phyloP scores from a whole-genome alignment of 805 yeast species.

The Yarrowia divulgata region DNA sequence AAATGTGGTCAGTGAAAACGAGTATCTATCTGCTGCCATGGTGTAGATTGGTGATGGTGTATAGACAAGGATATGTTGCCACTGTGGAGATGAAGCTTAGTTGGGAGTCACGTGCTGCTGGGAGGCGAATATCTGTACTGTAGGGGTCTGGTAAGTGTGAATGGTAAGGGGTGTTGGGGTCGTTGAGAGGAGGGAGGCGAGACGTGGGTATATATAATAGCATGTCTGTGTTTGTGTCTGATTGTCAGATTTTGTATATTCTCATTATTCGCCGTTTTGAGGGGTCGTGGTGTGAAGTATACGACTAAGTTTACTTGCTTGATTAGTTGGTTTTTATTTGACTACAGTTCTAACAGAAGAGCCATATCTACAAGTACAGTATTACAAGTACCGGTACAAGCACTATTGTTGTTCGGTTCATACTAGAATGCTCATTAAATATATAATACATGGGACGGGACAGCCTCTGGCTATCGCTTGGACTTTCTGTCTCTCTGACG shows the following conservation, averaged over 20 bases:
- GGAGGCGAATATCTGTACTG: not conserved
- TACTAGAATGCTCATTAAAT: constrained; percentile 2
- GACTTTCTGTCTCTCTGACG: constrained; percentile 13
- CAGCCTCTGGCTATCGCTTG: not conserved
- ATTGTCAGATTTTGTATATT: not conserved
- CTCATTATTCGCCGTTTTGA: too few species aligned
- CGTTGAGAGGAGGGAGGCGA: not conserved
- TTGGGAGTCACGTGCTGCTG: constrained; percentile 33
- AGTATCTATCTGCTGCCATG: constrained; percentile 94
- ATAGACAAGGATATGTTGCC: constrained; percentile 26
- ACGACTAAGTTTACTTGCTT: too few species aligned
- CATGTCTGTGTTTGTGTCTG: not conserved
- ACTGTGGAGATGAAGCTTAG: constrained; percentile 36
- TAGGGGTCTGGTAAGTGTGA: not conserved
- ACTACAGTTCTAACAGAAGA: too few species aligned
- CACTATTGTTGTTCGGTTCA: too few species aligned
- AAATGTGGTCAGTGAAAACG: constrained; percentile 95
- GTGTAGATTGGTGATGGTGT: constrained; percentile 40
- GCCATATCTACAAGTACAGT: too few species aligned
- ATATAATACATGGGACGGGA: not conserved
- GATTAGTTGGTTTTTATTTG: too few species aligned
- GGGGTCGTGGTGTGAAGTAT: too few species aligned
- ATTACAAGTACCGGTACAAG: too few species aligned
- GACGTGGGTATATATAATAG: not conserved
- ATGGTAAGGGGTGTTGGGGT: not conserved